Conservation (phyloP, 2,329 filamentous ascomycete species). For the Paecilomyces variotii region DNA sequence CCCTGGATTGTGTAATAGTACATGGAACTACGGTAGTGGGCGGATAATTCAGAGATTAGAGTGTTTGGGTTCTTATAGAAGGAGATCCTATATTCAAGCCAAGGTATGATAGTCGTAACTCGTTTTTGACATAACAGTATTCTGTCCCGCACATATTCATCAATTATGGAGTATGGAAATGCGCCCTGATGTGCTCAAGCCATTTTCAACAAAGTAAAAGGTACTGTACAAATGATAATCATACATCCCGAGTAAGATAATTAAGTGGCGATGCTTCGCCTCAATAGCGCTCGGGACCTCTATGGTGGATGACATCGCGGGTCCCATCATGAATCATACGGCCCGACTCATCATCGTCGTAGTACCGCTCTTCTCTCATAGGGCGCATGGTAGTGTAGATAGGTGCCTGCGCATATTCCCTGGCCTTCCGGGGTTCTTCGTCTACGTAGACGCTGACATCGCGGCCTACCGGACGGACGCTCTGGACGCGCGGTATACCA, state of each 20-base stretch:
- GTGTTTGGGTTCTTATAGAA: no score
- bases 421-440: constrained; percentile 28
- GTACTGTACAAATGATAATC: not conserved
- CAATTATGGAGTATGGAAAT: not conserved
- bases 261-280: not conserved
- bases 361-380: constrained; percentile 27
- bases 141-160: not conserved
- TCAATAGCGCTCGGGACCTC: constrained; percentile 27
- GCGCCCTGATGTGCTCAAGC: not conserved
- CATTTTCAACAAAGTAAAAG: not conserved
- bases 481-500: constrained; percentile 33
- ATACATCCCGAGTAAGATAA: not conserved
- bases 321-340: constrained; percentile 22
- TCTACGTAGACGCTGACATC: constrained; percentile 37
- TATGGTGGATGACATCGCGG: constrained; percentile 20
- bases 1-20: not conserved
- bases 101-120: not conserved
- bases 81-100: no score
- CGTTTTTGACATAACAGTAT: not conserved
- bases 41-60: no score
- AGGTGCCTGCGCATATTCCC: constrained; percentile 42
- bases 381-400: constrained; percentile 33
- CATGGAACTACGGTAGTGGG: no score
- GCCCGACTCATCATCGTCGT: constrained; percentile 26
- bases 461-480: constrained; percentile 34